phyloP scores from a whole-genome alignment of 164 flowering plant genomes.

The Umbellularia californica region DNA sequence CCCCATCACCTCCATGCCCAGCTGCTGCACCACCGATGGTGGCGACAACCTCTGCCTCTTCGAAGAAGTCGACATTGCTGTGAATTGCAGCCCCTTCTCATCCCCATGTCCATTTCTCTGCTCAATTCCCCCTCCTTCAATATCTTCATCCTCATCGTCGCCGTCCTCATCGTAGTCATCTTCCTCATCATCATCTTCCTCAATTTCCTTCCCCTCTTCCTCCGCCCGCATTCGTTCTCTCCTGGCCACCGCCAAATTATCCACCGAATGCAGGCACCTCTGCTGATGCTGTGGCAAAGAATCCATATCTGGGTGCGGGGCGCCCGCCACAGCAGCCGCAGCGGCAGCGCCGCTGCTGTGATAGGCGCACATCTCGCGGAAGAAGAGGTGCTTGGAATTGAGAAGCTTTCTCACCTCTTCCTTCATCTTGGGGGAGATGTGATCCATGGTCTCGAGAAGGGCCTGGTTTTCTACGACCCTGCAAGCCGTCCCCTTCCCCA shows the following conservation, averaged over 20 bases:
- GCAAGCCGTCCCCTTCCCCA: conserved; percentile 86
- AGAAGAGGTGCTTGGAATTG: conserved; percentile 90
- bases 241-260: conserved; percentile 4
- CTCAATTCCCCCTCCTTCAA: not conserved
- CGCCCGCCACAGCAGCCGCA: conserved; percentile 15
- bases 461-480: conserved; percentile 88
- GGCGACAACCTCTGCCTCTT: conserved; percentile 23
- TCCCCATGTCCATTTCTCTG: conserved; percentile 8
- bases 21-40: conserved; percentile 29
- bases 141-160: conserved; percentile 15
- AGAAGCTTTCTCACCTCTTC: conserved; percentile 80
- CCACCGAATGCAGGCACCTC: conserved; percentile 40
- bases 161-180: conserved; percentile 21
- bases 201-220: conserved; percentile 41
- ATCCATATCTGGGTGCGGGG: conserved; percentile 18
- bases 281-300: conserved; percentile 29
- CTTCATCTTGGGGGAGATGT: conserved; percentile 65
- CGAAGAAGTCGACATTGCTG: conserved; percentile 2
- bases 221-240: conserved; percentile 25
- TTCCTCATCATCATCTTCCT: conserved; percentile 36
- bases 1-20: conserved; percentile 39
- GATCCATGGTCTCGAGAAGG: conserved; percentile 72
- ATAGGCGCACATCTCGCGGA: conserved; percentile 96
- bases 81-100: conserved; percentile 14
- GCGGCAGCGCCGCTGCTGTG: conserved; percentile 62